Evolutionary conservation across 805 yeast species (phyloP), one percentile per base, ranked within the genome.

Genomic region (Candida saitoana): DNA sequence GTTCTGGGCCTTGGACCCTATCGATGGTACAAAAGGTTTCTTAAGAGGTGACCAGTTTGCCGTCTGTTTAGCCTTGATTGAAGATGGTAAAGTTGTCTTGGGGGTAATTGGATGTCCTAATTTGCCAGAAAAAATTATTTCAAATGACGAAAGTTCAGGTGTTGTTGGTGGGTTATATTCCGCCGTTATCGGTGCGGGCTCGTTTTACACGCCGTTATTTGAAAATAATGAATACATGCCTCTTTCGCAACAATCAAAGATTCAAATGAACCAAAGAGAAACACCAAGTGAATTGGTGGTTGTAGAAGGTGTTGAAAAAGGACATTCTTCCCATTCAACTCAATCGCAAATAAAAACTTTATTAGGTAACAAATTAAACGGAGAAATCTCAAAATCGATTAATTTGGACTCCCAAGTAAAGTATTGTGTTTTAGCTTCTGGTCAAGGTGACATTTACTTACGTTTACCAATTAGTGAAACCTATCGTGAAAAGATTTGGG

Each of bases 61-160:
- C 2, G 95, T 93, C 1, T 93, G 99, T 59, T 69, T 93, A 35
- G 97, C 96, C 0, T 67, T 93, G 50, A 82, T 93, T 36, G 95
- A 81, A 22, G 84, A 90, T 55, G 95, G 96, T 11, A 71, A 77
- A 38, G 95, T 88, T 1, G 81, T 84, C 46, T 73, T 93, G 38
- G 99, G 99, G 39, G 95, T 87, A 18, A 87, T 93, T 62, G 99
- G 98, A 1, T 91, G 98, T 63, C 99, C 99, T 24, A 93, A 93
- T 59, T 69, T 95, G 44, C 81, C 84, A 2, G 79, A 71, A 36
- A 73, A 68, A 34, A 63, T 79, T 18, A 47, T 60, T 14, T 59
- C 71, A 36, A 59, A 63, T 36, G 63, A 47, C 11, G 61, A 55
- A 42, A 64, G 48, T 46, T 61, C 46, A 51, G 77, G 61, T 5